Evolutionary conservation across 371 early-diverging fungal genomes (phyloP).

Genomic region (Ecytonucleospora hepatopenaei): DNA sequence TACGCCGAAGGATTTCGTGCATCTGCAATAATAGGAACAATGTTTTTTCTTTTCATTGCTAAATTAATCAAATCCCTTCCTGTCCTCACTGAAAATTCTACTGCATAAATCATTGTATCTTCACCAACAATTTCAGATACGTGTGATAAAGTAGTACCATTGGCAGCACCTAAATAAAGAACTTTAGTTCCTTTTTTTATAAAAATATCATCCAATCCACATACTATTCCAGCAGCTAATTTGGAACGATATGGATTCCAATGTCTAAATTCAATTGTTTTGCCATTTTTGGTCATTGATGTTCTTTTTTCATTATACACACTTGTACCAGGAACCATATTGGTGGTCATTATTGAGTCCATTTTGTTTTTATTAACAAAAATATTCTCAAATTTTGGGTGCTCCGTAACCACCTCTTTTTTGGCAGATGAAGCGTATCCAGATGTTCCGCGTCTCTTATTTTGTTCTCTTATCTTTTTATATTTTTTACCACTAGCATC

Average conservation of each 20-base stretch:
- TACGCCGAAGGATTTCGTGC: constrained; percentile 98
- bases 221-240: constrained; percentile 95
- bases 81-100: constrained; percentile 97
- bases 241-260: constrained; percentile 99
- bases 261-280: constrained; percentile 94
- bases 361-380: constrained; percentile 95
- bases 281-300: constrained; percentile 67
- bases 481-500: constrained; percentile 1
- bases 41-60: constrained; percentile 99
- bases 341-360: constrained; percentile 92
- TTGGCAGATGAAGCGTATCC: background rate
- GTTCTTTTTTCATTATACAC: constrained; percentile 98
- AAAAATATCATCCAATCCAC: constrained; percentile 88
- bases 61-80: constrained; percentile 98
- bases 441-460: constrained; percentile 42
- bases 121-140: constrained; percentile 98
- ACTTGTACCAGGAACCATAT: constrained; percentile 87
- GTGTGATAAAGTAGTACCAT: constrained; percentile 97
- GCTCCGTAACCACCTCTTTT: constrained; percentile 67
- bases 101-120: constrained; percentile 77
- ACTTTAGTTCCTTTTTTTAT: constrained; percentile 93
- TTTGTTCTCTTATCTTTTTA: constrained; percentile 26
- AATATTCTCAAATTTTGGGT: constrained; percentile 86
- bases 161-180: constrained; percentile 91
- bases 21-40: constrained; percentile 99